These are phyloP conservation scores for Candida chilensis DNA, from an alignment of 805 yeast genomes.

Conservation along the genomic window DNA sequence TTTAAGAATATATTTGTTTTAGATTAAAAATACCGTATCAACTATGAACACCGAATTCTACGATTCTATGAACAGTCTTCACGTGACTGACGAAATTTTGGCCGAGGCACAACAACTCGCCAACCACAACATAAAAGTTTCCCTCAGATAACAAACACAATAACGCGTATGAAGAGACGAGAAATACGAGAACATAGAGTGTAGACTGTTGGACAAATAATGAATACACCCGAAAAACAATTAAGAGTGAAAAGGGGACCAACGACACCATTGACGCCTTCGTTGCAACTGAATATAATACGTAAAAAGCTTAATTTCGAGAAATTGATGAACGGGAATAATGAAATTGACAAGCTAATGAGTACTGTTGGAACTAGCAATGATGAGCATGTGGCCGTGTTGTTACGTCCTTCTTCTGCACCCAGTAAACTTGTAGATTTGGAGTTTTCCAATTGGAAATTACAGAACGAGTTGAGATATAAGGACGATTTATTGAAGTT, in stretches of 20 bases:
- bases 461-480: constrained; percentile 11
- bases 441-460: constrained; percentile 20
- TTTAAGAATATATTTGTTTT: too few relatives aligned
- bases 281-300: constrained; percentile 11
- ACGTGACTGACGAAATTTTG: too few relatives aligned
- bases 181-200: too few relatives aligned
- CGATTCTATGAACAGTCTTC: too few relatives aligned
- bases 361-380: constrained; percentile 2
- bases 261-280: constrained; percentile 22
- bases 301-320: constrained; percentile 5
- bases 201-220: too few relatives aligned
- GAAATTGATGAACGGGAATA: constrained; percentile 2
- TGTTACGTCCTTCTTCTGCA: not conserved
- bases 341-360: constrained; percentile 1
- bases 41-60: too few relatives aligned
- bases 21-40: too few relatives aligned
- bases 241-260: constrained; percentile 18
- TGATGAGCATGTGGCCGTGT: constrained; percentile 7
- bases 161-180: too few relatives aligned
- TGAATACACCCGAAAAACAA: constrained; percentile 1
- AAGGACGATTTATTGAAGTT: constrained; percentile 16
- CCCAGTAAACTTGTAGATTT: constrained; percentile 5
- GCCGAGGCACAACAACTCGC: too few relatives aligned
- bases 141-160: too few relatives aligned
- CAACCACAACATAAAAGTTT: too few relatives aligned